These are phyloP conservation scores for Daldinia bambusicola DNA, from an alignment of 495 filamentous ascomycete species.

Conservation along the genomic window DNA sequence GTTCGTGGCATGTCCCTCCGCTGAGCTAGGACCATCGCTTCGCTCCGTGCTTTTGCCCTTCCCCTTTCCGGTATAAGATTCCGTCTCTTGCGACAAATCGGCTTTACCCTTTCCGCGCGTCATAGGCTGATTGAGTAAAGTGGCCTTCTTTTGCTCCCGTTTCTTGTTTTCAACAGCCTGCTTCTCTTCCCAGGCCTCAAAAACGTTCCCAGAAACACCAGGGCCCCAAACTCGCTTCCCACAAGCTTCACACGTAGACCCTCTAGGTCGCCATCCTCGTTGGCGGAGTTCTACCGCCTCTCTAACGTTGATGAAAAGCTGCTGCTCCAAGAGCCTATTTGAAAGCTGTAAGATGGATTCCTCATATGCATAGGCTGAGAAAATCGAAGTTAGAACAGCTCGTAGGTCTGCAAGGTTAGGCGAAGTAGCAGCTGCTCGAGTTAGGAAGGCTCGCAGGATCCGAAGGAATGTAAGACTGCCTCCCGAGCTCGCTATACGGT, in stretches of 20 bases:
- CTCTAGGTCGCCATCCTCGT: conserved; percentile 86
- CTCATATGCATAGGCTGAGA: conserved; percentile 95
- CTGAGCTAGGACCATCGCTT: conserved; percentile 15
- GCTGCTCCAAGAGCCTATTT: conserved; percentile 86
- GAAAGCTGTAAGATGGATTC: conserved; percentile 85
- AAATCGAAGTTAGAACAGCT: conserved; percentile 84
- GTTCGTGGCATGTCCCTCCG: conserved; percentile 15
- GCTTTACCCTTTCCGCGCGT: conserved; percentile 48
- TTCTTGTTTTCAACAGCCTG: conserved; percentile 61
- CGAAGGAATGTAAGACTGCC: conserved; percentile 83
- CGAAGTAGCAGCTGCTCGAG: conserved; percentile 79
- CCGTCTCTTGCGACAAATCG: conserved; percentile 34
- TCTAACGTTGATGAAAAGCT: conserved; percentile 85
- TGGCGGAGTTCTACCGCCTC: conserved; percentile 79
- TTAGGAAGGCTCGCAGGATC: conserved; percentile 90
- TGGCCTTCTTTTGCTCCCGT: conserved; percentile 49
- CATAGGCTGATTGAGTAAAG: conserved; percentile 33
- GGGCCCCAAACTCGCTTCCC: conserved; percentile 88
- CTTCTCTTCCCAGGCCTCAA: conserved; percentile 79
- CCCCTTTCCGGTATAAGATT: conserved; percentile 47
- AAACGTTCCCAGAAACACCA: conserved; percentile 79
- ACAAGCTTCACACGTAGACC: conserved; percentile 88
- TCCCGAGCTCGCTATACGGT: conserved; percentile 51
- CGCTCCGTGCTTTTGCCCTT: conserved; percentile 49
- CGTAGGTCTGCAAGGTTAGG: conserved; percentile 89